Evolutionary conservation across 2,329 filamentous ascomycete genomes (phyloP).

Genomic region (Fusarium floridanum): DNA sequence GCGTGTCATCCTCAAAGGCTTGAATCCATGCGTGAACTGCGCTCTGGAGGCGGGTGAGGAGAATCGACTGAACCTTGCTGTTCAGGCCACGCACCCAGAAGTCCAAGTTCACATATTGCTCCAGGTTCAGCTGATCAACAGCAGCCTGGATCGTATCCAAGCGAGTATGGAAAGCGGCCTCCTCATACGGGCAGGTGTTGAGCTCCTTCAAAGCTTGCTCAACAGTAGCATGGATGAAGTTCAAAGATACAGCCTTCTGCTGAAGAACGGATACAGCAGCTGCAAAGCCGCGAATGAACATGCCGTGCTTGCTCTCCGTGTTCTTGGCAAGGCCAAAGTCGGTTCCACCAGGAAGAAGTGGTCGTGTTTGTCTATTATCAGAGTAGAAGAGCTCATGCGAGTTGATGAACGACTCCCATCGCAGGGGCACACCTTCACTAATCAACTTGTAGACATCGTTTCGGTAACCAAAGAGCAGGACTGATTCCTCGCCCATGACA

Average conservation of each 20-base stretch:
- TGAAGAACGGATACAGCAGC: constrained; percentile 89
- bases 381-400: constrained; percentile 88
- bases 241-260: constrained; percentile 83
- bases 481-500: constrained; percentile 87
- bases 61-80: constrained; percentile 81
- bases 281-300: constrained; percentile 96
- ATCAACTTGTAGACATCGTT: constrained; percentile 90
- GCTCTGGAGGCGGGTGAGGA: constrained; percentile 84
- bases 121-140: constrained; percentile 95
- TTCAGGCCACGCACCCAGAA: constrained; percentile 94
- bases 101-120: constrained; percentile 93
- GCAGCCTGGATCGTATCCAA: constrained; percentile 89
- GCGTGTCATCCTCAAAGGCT: constrained; percentile 77
- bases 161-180: constrained; percentile 81
- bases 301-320: constrained; percentile 91
- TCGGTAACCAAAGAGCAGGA: constrained; percentile 89
- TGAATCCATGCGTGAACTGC: constrained; percentile 90
- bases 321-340: constrained; percentile 64
- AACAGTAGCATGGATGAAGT: constrained; percentile 81
- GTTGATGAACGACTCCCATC: constrained; percentile 98
- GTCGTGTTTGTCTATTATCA: constrained; percentile 61
- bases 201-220: constrained; percentile 88
- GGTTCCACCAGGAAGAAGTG: constrained; percentile 52
- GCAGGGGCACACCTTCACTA: constrained; percentile 86
- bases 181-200: constrained; percentile 85